Base-by-base conservation (phyloP, 2,329 filamentous ascomycete genomes). In the Microdochium nivale region DNA sequence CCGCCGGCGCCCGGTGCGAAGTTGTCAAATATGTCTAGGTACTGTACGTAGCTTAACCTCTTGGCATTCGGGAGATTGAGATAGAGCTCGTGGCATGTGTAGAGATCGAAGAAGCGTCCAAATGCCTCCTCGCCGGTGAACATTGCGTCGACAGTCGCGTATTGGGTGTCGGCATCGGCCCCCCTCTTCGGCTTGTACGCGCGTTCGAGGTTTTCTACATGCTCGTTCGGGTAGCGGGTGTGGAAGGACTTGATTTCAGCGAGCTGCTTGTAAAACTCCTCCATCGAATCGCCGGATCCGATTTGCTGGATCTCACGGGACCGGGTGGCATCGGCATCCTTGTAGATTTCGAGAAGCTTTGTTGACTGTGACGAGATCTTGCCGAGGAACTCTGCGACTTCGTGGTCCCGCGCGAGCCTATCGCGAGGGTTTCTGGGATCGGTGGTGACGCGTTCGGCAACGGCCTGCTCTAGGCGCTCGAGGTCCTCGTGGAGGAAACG, bases 61-160 rank as follows among this genome's bases (percentile, higher is more conserved):
- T 95, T 95, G 21, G 91, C 83, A 50, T 87, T 86, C 2, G 90
- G 87, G 9, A 99, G 76, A 64, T 99, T 99, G 54, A 96, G 78
- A 65, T 90, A 99, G 14, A 87, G 78, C 63, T 97, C 92, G 68
- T 97, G 91, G 58, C 84, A 81, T 37, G 77, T 80, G 19, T 87
- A 92, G 47, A 99, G 72, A 67, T 99, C 94, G 62, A 99, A 88
- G 69, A 89, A 99, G 59, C 90, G 87, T 44, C 94, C 94, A 62
- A 87, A 96, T 0, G 86, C 87, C 68, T 99, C 94, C 69, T 99
- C 95, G 55, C 94, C 94, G 0, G 90, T 95, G 69, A 99, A 99
- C 75, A 97, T 87, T 53, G 83, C 83, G 64, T 97, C 92, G 48
- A 96, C 85, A 50, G 91, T 82, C 44, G 81, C 82, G 3, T 79